Base-by-base conservation (phyloP, 2,329 filamentous ascomycete species). In the Fusarium verticillioides region DNA sequence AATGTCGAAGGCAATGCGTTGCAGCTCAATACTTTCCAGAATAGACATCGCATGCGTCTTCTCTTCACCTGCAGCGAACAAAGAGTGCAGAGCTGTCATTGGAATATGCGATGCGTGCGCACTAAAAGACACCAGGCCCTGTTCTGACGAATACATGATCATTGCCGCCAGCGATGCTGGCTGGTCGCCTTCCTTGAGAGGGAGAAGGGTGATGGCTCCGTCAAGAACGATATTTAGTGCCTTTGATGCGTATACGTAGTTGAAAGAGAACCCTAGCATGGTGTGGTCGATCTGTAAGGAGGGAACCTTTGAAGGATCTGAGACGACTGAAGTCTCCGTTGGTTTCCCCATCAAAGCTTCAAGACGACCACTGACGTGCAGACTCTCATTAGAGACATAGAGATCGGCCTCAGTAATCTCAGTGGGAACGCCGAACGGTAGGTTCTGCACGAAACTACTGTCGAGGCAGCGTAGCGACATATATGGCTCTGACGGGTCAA, bases 151-250 rank as follows among this genome's bases (percentile, higher is more conserved):
- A 1, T 56, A 56, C 8, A 0, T 56, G 4, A 56, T 4, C 37
- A 56, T 23, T 0, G 53, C 37, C 11, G 16, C 0, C 21, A 56
- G 26, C 0, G 37, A 56, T 1, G 53, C 0, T 0, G 53, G 37
- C 0, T 0, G 21, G 7, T 56, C 53, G 1, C 21, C 26, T 56
- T 56, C 37, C 3, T 23, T 56, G 21, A 56, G 0, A 1, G 53
- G 53, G 0, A 56, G 0, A 19, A 56, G 53, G 1, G 15, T 1
- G 4, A 56, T 23, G 8, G 53, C 0, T 3, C 53, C 53, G 1
- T 43, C 16, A 19, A 56, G 21, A 1, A 56, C 0, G 2, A 43
- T 2, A 2, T 42, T 43, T 0, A 56, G 0, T 0, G 0, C 21
- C 0, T 56, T 56, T 19, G 36, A 23, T 1, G 2, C 37, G 2